These are phyloP conservation scores for Hymenoscyphus linearis DNA, from an alignment of 2,329 filamentous ascomycete genomes.

Conservation along the genomic window DNA sequence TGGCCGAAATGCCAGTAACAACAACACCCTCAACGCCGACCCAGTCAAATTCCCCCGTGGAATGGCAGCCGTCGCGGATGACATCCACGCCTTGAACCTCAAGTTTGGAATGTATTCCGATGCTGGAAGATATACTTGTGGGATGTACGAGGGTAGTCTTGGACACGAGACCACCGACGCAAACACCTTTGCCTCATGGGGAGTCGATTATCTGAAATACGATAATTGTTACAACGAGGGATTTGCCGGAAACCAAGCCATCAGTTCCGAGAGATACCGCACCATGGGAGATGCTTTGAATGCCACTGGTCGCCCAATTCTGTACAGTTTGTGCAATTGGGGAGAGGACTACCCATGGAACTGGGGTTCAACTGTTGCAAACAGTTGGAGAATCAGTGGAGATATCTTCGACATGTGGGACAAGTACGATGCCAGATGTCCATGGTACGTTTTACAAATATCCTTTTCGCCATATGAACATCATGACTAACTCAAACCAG, in stretches of 20 bases:
- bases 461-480: too few species aligned
- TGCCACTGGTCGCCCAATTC: slow-evolving; percentile 34
- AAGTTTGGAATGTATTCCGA: slow-evolving; percentile 49
- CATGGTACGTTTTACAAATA: slow-evolving; percentile 19
- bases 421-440: slow-evolving; percentile 35
- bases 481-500: slow-evolving; percentile 12
- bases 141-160: slow-evolving; percentile 39
- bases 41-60: slow-evolving; percentile 42
- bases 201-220: slow-evolving; percentile 49
- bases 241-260: slow-evolving; percentile 39
- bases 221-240: slow-evolving; percentile 54
- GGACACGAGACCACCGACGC: slow-evolving; percentile 49
- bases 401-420: slow-evolving; percentile 37
- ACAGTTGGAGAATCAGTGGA: slow-evolving; percentile 36
- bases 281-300: slow-evolving; percentile 34
- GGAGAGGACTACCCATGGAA: slow-evolving; percentile 42
- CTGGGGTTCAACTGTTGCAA: slow-evolving; percentile 33
- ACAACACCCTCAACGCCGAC: slow-evolving; percentile 39
- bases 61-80: slow-evolving; percentile 41
- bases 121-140: slow-evolving; percentile 40
- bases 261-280: slow-evolving; percentile 37
- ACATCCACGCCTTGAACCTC: slow-evolving; percentile 43
- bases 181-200: slow-evolving; percentile 45
- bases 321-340: slow-evolving; percentile 42
- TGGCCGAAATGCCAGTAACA: slow-evolving; percentile 37